phyloP scores from a whole-genome alignment of 768 basidiomycete species.

The Tricholoma terreum region DNA sequence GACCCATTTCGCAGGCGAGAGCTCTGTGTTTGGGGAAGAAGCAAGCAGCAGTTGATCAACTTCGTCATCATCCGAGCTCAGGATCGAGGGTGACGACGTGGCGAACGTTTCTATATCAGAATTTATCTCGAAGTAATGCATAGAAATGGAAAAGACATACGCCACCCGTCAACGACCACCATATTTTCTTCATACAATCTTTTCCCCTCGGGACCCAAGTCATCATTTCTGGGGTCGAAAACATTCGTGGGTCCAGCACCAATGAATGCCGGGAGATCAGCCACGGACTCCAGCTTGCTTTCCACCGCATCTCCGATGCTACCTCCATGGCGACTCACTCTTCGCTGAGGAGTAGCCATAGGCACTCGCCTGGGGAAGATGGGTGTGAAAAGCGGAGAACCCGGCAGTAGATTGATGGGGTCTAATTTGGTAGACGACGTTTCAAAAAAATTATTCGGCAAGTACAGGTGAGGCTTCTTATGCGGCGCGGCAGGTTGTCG shows the following conservation, averaged over 20 bases:
- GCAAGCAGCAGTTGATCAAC: slow-evolving; percentile 48
- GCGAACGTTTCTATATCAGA: slow-evolving; percentile 32
- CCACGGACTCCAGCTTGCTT: slow-evolving; percentile 14
- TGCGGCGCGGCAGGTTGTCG: slow-evolving; percentile 3
- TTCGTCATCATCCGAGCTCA: slow-evolving; percentile 41
- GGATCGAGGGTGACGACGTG: slow-evolving; percentile 41
- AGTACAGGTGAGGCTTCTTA: slow-evolving; percentile 12
- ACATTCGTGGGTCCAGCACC: neutral
- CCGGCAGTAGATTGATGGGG: slow-evolving; percentile 11
- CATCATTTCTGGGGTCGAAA: slow-evolving; percentile 26
- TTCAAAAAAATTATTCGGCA: slow-evolving; percentile 13
- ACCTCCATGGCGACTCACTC: neutral
- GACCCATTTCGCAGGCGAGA: slow-evolving; percentile 27
- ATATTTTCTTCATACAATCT: slow-evolving; percentile 45
- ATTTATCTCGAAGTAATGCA: neutral
- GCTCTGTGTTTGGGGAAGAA: slow-evolving; percentile 49
- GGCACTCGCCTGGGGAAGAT: slow-evolving; percentile 28
- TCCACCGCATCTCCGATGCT: neutral
- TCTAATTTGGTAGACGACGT: slow-evolving; percentile 19
- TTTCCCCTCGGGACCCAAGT: slow-evolving; percentile 22
- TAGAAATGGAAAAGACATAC: slow-evolving; percentile 38
- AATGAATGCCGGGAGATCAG: slow-evolving; percentile 40
- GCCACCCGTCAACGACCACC: slow-evolving; percentile 61
- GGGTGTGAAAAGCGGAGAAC: slow-evolving; percentile 29
- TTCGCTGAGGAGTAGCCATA: neutral